Base-by-base conservation (phyloP, 345 rosid species). In the Diplotaxis tenuifolia region DNA sequence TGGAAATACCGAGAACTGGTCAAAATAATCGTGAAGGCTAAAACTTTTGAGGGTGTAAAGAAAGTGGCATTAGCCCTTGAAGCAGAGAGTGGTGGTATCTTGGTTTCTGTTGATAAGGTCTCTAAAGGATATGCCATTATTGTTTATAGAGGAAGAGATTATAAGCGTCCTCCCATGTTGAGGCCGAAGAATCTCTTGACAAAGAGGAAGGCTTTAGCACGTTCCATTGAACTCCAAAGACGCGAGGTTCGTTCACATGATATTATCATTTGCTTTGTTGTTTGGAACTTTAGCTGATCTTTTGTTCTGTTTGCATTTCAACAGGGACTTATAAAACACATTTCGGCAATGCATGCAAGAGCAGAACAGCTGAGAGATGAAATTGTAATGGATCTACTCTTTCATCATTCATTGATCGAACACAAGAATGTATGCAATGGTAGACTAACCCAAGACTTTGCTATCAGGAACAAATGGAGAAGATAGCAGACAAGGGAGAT, bases 151-250 rank as follows among this genome's bases (percentile, higher is more conserved):
- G 98, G 98, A 49, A 88, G 84, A 66, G 88, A 89, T 67, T 94
- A 91, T 75, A 82, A 80, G 75, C 89, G 97, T 28, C 98, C 98
- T 63, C 79, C 95, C 66, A 80, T 80, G 68, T 72, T 91, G 76
- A 89, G 97, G 80, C 96, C 98, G 9, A 84, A 67, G 78, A 91
- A 89, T 82, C 97, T 94, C 72, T 83, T 94, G 82, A 88, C 97
- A 31, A 94, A 94, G 85, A 84, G 97, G 82, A 94, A 89, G 76
- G 98, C 98, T 78, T 81, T 94, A 85, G 97, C 98, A 7, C 96
- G 97, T 71, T 94, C 96, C 66, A 83, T 91, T 64, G 97, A 94
- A 84, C 90, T 94, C 67, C 98, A 91, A 82, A 87, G 98, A 80
- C 88, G 78, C 1, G 96, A 91, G 97, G 98, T 94, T 58, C 3